Evolutionary conservation across 2,329 filamentous ascomycete species (phyloP).

Genomic region (Diaporthe batatas): DNA sequence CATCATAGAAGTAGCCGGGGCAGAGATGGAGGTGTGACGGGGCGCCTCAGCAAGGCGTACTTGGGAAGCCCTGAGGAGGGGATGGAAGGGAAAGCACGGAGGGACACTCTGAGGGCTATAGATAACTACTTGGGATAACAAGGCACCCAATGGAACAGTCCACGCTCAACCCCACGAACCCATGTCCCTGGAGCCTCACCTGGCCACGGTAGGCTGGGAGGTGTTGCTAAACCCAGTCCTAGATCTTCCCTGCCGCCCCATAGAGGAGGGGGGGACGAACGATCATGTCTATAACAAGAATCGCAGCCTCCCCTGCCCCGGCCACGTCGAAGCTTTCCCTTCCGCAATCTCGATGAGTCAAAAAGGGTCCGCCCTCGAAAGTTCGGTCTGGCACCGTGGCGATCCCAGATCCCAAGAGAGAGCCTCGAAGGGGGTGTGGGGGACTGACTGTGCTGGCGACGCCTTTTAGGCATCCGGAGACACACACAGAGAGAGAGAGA

Average conservation of each 20-base stretch:
- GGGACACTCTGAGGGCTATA: not conserved
- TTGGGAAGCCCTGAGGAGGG: not conserved
- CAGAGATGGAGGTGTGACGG: not conserved
- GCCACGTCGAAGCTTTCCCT: not conserved
- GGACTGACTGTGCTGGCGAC: not conserved
- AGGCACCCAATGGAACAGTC: slow-evolving; percentile 33
- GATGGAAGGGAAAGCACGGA: slow-evolving; percentile 1
- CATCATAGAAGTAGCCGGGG: slow-evolving; percentile 21
- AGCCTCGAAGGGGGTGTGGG: not conserved
- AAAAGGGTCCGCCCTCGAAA: not conserved
- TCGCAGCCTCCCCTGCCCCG: not conserved
- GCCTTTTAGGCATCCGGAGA: slow-evolving; percentile 8
- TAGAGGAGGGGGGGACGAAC: not conserved
- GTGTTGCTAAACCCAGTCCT: not conserved
- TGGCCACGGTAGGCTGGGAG: slow-evolving; percentile 5
- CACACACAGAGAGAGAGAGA: not conserved
- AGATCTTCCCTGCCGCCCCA: slow-evolving; percentile 11
- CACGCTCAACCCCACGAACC: not conserved
- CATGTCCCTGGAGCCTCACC: slow-evolving; percentile 30
- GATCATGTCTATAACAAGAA: not conserved
- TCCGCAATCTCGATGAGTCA: slow-evolving; percentile 23
- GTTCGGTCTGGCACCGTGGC: slow-evolving; percentile 8
- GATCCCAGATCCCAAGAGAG: not conserved
- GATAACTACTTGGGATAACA: slow-evolving; percentile 9
- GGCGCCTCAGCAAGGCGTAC: slow-evolving; percentile 25